Percentiles rank a stretch among this genome's conserved stretches.
Conservation (phyloP, 176 grass and related monocot genomes). For the Carex pumila region DNA sequence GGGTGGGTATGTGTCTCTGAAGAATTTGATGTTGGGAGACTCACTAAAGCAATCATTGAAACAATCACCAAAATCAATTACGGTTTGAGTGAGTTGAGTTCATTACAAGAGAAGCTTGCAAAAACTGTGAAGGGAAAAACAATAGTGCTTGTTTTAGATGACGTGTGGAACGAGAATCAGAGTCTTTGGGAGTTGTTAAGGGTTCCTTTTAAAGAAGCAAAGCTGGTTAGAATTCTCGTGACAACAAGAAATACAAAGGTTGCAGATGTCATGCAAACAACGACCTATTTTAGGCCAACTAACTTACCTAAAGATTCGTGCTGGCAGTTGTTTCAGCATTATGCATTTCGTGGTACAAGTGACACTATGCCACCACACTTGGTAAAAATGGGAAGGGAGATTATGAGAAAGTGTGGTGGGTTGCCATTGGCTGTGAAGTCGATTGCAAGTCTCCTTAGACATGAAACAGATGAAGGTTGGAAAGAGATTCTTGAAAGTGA, state of each 20-base stretch:
- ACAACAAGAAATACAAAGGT: not conserved
- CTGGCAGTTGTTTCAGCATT: no score
- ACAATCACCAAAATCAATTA: not conserved
- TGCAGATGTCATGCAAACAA: not conserved
- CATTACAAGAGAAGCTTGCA: not conserved
- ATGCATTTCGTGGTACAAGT: no score
- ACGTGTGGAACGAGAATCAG: not conserved
- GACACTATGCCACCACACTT: no score
- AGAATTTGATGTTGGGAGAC: not conserved
- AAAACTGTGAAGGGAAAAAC: not conserved
- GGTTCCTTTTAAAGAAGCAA: not conserved
- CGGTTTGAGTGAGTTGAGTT: not conserved
- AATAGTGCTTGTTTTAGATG: not conserved
- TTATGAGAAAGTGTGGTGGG: no score
- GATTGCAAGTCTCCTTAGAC: no score
- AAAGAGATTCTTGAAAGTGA: no score
- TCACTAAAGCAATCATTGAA: not conserved
- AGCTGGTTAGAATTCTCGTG: not conserved
- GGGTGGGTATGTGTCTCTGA: not conserved
- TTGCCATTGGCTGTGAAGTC: no score
- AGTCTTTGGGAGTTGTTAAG: not conserved
- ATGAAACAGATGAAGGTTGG: no score
- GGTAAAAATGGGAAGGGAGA: no score
- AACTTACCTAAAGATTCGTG: no score
- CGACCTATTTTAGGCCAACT: not conserved